Base-by-base conservation (phyloP, 345 rosid genomes). In the Populus simonii region DNA sequence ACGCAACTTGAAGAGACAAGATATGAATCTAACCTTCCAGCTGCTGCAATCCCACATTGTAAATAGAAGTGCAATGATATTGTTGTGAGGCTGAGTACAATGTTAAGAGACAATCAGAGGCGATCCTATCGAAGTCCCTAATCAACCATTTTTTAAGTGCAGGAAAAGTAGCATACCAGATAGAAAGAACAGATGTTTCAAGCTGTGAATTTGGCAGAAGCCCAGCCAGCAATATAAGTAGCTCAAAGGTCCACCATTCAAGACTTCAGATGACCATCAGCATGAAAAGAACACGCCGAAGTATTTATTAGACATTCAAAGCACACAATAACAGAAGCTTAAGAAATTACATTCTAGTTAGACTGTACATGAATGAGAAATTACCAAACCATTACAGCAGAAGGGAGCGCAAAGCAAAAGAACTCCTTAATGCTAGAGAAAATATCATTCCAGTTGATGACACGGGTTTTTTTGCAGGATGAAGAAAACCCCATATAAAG, bases 381-480 rank as follows among this genome's bases (percentile, higher is more conserved):
- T 76, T 91, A 91, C 94, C 92, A 88, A 51, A 80, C 49, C 94
- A 91, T 91, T 35, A 88, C 43, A 27, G 85, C 86, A 70, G 94
- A 81, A 22, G 94, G 90, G 43, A 89, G 6, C 9, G 81, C 81
- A 45, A 73, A 68, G 51, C 73, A 59, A 49, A 74, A 55, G 53
- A 79, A 67, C 51, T 68, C 70, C 8, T 38, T 36, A 20, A 70
- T 61, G 35, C 74, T 61, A 0, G 47, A 66, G 63, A 73, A 68
- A 16, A 74, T 15, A 53, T 69, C 70, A 25, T 51, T 74, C 47
- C 41, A 74, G 38, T 31, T 49, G 29, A 62, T 29, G 35, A 5
- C 17, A 1, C 73, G 77, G 16, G 82, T 79, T 18, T 59, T 79
- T n/a, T 27, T 39, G 68, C 82, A 79, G 1, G 66, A 33, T 69